phyloP scores from a whole-genome alignment of 1,284 basidiomycete species.

The Rhodotorula sp. region DNA sequence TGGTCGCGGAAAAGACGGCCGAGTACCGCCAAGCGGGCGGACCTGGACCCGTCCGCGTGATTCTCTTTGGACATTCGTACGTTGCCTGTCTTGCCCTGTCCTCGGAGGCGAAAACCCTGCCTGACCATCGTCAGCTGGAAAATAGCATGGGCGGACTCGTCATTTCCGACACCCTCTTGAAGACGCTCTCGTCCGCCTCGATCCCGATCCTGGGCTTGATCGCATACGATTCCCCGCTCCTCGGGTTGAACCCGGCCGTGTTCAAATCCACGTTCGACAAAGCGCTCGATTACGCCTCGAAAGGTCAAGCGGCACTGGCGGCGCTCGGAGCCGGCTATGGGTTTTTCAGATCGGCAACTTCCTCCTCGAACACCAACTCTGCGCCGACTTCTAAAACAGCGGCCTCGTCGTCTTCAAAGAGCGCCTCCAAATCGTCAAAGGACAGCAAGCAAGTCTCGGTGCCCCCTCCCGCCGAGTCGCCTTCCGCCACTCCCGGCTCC shows the following conservation, averaged over 20 bases:
- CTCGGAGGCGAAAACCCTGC: too few relatives aligned
- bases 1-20: constrained; percentile 24
- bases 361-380: not conserved
- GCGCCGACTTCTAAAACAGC: not conserved
- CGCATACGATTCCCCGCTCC: constrained; percentile 34
- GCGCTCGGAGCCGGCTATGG: constrained; percentile 33
- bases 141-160: constrained; percentile 41
- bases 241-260: constrained; percentile 35
- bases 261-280: constrained; percentile 38
- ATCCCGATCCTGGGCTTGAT: constrained; percentile 39
- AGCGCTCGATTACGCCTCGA: constrained; percentile 26
- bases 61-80: constrained; percentile 38
- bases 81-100: not conserved
- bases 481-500: constrained; percentile 15
- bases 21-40: constrained; percentile 22
- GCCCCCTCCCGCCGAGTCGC: constrained; percentile 9
- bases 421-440: not conserved
- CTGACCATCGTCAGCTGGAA: too few relatives aligned
- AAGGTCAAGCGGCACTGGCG: constrained; percentile 35
- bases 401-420: not conserved
- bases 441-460: not conserved
- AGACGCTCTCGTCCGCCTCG: constrained; percentile 18
- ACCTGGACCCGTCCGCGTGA: constrained; percentile 17
- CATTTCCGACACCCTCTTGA: constrained; percentile 33
- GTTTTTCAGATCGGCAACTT: constrained; percentile 14